These are phyloP conservation scores for Cytospora chrysosperma DNA, from an alignment of 2,329 filamentous ascomycete species.

Conservation along the genomic window DNA sequence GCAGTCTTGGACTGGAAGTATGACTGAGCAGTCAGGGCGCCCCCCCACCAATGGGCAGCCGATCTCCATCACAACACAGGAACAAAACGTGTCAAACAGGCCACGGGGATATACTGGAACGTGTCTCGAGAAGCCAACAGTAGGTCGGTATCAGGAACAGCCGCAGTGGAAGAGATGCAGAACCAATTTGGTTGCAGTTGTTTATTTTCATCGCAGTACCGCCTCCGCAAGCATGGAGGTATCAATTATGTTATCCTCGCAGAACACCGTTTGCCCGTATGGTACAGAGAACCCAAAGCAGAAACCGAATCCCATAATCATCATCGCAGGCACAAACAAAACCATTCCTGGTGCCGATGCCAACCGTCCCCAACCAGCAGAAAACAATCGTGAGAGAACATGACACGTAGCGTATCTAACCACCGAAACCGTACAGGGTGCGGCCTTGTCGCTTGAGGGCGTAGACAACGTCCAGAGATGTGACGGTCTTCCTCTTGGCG, in stretches of 20 bases:
- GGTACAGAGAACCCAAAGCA: slow-evolving; percentile 29
- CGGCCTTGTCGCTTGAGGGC: slow-evolving; percentile 69
- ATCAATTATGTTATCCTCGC: slow-evolving; percentile 31
- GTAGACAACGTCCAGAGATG: slow-evolving; percentile 66
- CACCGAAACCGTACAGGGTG: slow-evolving; percentile 87
- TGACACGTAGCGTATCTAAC: slow-evolving; percentile 52
- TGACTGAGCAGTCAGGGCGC: too few species aligned
- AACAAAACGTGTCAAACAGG: too few species aligned
- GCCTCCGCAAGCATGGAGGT: slow-evolving; percentile 22
- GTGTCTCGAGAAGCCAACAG: not conserved
- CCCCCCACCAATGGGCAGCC: too few species aligned
- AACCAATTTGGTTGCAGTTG: not conserved
- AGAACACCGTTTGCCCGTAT: slow-evolving; percentile 31
- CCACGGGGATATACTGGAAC: not conserved
- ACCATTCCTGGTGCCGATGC: slow-evolving; percentile 24
- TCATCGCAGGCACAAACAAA: slow-evolving; percentile 30
- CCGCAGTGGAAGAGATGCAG: not conserved
- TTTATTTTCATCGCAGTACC: slow-evolving; percentile 14
- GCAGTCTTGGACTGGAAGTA: too few species aligned
- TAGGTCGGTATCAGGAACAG: not conserved
- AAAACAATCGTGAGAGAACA: slow-evolving; percentile 27
- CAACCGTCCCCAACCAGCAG: slow-evolving; percentile 22
- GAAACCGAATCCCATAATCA: slow-evolving; percentile 30
- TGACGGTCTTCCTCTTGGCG: slow-evolving; percentile 80
- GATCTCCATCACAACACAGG: too few species aligned